A percentile compares a stretch with the other conserved stretches of the same genome.
phyloP scores from a whole-genome alignment of 164 flowering plant genomes.

The Vitis rotundifolia region DNA sequence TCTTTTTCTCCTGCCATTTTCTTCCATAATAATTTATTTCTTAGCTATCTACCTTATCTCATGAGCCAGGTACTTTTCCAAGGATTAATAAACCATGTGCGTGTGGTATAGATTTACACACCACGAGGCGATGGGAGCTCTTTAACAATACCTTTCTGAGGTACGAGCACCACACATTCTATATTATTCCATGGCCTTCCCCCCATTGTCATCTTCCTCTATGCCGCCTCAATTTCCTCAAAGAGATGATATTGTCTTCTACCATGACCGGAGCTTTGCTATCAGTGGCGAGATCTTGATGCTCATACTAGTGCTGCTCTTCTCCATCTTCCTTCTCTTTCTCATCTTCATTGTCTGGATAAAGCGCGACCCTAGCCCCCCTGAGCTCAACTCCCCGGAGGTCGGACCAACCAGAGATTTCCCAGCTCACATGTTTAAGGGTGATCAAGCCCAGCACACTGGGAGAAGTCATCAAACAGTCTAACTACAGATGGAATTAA shows the following conservation, averaged over 20 bases:
- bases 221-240: slow-evolving; percentile 4
- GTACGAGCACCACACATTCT: neutral
- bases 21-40: too few species aligned
- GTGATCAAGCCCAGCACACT: too few species aligned
- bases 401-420: neutral
- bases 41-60: too few species aligned
- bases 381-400: neutral
- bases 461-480: too few species aligned
- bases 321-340: slow-evolving; percentile 16
- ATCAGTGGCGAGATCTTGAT: slow-evolving; percentile 36
- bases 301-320: slow-evolving; percentile 22
- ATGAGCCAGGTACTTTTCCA: too few species aligned
- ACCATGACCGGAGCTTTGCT: slow-evolving; percentile 25
- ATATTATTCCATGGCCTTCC: neutral
- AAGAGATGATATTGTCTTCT: slow-evolving; percentile 10
- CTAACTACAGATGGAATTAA: too few species aligned
- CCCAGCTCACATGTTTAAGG: neutral
- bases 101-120: too few species aligned
- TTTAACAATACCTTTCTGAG: too few species aligned
- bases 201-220: neutral
- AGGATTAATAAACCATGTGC: too few species aligned
- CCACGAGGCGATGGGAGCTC: too few species aligned
- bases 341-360: slow-evolving; percentile 9
- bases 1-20: too few species aligned
- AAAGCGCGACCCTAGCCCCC: neutral